Evolutionary conservation across 2,329 filamentous ascomycete genomes (phyloP), one percentile per base, ranked within the genome.

Genomic region (Ceratocystis eucalypticola): DNA sequence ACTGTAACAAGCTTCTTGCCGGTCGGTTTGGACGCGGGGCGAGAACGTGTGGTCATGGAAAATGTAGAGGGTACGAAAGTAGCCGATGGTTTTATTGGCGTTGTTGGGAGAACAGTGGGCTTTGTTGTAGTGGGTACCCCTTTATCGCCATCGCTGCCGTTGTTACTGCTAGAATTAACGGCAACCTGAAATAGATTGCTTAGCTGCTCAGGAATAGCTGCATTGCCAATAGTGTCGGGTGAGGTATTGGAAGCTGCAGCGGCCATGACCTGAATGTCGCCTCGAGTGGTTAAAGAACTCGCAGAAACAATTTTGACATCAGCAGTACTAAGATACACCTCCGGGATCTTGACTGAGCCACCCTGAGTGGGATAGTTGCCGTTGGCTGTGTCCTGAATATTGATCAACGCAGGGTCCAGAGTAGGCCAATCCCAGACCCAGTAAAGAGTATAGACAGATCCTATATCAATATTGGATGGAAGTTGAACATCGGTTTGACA

Each of bases 351-450:
- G 17, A 72, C 67, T 28, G 67, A 66, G 41, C 68, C 67, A 28
- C 70, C 70, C 10, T 67, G 67, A 5, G 66, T 67, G 5, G 77
- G 75, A 67, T 75, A 80, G 66, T 75, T 73, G 33, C 79, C 77
- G 69, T 76, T 70, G 68, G 72, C 73, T 61, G 76, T 77, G 22
- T 71, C 73, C 17, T 75, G 73, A 45, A 75, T 70, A 69, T 81
- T 75, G 68, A 74, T 76, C 70, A 72, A 75, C 69, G 74, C 75
- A 48, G 72, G 71, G 71, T 77, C 75, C 72, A 84, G 78, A 15
- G 84, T 86, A 2, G 88, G 87, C 90, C 91, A 99, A 75, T 96
- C 88, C 94, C 94, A 97, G 59, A 96, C 87, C 93, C 93, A 97
- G 79, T 96, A 96, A 64, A 96, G 77, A 2, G 91, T 93, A 74